A percentile compares a stretch with the other conserved stretches of the same genome.
These are phyloP conservation scores for Gossypium sturtianum DNA, from an alignment of 345 rosid species.

Conservation along the genomic window DNA sequence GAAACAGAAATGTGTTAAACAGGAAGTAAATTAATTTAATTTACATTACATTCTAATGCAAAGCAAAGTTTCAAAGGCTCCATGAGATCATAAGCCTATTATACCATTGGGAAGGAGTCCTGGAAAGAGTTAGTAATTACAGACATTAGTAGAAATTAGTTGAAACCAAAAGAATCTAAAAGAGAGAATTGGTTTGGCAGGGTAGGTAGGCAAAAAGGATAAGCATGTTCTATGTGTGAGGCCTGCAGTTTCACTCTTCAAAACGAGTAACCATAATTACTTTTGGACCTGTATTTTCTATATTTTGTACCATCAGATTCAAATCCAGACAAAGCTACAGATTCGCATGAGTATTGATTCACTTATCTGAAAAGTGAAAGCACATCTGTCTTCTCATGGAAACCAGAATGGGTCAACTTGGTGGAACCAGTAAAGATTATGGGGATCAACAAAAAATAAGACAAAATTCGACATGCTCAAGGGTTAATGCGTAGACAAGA, in stretches of 20 bases:
- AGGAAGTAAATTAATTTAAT: background rate
- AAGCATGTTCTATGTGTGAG: background rate
- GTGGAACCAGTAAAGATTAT: background rate
- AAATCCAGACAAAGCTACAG: background rate
- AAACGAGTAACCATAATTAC: background rate
- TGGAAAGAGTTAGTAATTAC: background rate
- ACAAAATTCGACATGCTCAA: background rate
- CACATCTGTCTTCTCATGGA: background rate
- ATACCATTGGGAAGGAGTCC: background rate
- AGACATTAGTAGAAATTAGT: background rate
- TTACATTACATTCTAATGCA: background rate
- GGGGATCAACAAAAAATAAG: background rate
- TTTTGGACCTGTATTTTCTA: background rate
- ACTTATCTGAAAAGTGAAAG: background rate
- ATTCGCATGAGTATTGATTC: background rate
- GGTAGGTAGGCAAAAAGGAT: background rate
- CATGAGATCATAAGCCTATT: background rate
- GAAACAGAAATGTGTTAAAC: background rate
- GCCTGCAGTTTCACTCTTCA: background rate
- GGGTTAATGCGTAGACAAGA: too few species aligned
- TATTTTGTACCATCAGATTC: background rate
- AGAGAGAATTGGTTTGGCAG: background rate
- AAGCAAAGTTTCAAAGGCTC: background rate
- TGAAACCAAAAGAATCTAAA: background rate
- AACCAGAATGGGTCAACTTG: background rate